Conservation (phyloP, 495 filamentous ascomycete genomes). For the Annulohypoxylon nitens region DNA sequence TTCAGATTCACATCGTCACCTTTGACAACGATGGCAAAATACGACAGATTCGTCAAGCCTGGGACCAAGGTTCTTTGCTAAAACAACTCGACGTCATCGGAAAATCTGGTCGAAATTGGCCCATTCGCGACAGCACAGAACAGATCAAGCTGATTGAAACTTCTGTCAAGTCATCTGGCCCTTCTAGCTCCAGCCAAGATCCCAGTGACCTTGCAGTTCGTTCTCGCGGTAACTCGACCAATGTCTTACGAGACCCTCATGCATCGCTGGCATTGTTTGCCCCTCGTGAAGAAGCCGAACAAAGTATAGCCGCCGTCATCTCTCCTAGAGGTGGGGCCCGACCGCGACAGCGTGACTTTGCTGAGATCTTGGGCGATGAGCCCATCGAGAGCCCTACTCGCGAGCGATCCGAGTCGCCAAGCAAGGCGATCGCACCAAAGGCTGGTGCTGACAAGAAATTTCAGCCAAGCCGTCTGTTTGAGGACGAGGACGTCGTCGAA, state of each 20-base stretch:
- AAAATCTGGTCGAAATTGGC: slow-evolving; percentile 88
- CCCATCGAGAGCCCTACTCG: slow-evolving; percentile 58
- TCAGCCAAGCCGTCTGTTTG: slow-evolving; percentile 77
- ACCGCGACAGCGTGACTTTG: slow-evolving; percentile 63
- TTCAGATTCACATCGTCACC: slow-evolving; percentile 87
- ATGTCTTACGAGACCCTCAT: slow-evolving; percentile 74
- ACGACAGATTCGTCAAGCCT: slow-evolving; percentile 84
- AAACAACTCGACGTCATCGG: slow-evolving; percentile 96
- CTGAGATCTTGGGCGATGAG: slow-evolving; percentile 65
- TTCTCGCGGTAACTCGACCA: slow-evolving; percentile 62
- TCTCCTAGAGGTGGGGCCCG: slow-evolving; percentile 64
- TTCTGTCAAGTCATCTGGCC: slow-evolving; percentile 59
- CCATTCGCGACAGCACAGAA: slow-evolving; percentile 89
- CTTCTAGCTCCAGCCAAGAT: slow-evolving; percentile 32
- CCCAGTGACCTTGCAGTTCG: slow-evolving; percentile 47
- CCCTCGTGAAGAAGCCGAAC: slow-evolving; percentile 68
- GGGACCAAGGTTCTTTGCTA: slow-evolving; percentile 94
- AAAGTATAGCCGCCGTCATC: slow-evolving; percentile 59
- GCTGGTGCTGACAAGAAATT: slow-evolving; percentile 77
- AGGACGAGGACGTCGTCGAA: slow-evolving; percentile 64
- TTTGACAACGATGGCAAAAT: slow-evolving; percentile 85
- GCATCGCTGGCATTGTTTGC: slow-evolving; percentile 80
- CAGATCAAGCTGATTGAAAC: slow-evolving; percentile 79
- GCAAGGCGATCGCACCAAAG: slow-evolving; percentile 70
- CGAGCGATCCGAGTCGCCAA: slow-evolving; percentile 57